Evolutionary conservation across 164 flowering plant genomes (phyloP).

Genomic region (Macadamia integrifolia): DNA sequence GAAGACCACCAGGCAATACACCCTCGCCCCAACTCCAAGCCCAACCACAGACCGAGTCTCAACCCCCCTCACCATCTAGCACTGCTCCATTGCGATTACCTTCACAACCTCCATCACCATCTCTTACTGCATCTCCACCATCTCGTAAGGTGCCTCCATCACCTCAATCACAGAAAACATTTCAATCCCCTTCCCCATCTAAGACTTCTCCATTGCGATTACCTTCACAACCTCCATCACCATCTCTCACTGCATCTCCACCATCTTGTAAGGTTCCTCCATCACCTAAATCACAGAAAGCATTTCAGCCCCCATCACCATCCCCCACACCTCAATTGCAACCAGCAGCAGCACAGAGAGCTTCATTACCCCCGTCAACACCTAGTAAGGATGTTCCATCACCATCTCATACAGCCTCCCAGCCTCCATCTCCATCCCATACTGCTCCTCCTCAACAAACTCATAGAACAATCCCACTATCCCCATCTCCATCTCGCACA

Average conservation of each 20-base stretch:
- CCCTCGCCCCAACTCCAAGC: conserved; percentile 14
- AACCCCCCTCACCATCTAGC: conserved; percentile 19
- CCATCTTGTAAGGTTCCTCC: conserved; percentile 7
- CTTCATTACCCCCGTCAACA: too few species aligned
- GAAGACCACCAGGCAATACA: neutral
- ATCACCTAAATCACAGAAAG: conserved; percentile 19
- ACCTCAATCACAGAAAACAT: neutral
- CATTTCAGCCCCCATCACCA: conserved; percentile 10
- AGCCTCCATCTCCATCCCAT: conserved; percentile 4
- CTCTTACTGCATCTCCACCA: conserved; percentile 6
- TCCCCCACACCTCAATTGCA: neutral
- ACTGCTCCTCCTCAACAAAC: conserved; percentile 8
- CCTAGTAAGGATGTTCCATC: too few species aligned
- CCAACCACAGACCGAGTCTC: conserved; percentile 1
- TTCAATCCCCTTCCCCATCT: conserved; percentile 22
- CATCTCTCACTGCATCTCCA: conserved; percentile 6
- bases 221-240: conserved; percentile 1
- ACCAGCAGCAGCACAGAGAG: neutral
- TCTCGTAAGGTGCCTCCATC: conserved; percentile 10
- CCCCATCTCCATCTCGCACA: conserved; percentile 8
- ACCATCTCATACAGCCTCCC: conserved; percentile 4
- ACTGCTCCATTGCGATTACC: neutral
- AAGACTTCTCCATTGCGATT: neutral
- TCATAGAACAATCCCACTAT: neutral
- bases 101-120: conserved; percentile 3